A percentile compares a stretch with the other conserved stretches of the same genome.
phyloP scores from a whole-genome alignment of 495 filamentous ascomycete genomes.

The Aspergillus kassunensis region DNA sequence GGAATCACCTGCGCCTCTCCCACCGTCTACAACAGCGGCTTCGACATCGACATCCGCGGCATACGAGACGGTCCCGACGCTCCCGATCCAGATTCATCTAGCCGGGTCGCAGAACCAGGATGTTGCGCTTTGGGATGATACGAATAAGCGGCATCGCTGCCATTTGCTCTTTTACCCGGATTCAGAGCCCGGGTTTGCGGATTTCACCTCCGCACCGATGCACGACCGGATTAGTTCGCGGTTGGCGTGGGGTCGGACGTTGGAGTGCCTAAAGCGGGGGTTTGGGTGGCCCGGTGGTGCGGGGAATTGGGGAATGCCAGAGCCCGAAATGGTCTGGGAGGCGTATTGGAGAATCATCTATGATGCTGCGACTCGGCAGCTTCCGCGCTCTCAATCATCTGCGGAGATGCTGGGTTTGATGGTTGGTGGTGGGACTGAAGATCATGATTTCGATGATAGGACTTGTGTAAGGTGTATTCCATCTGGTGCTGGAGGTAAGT shows the following conservation, averaged over 20 bases:
- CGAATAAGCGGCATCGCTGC: slow-evolving; percentile 43
- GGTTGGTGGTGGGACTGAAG: slow-evolving; percentile 9
- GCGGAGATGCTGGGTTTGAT: slow-evolving; percentile 1
- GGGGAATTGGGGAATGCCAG: slow-evolving; percentile 40
- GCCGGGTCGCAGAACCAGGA: slow-evolving; percentile 41
- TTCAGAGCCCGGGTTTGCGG: slow-evolving; percentile 34
- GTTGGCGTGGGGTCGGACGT: slow-evolving; percentile 52
- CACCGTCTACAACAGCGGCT: slow-evolving; percentile 25
- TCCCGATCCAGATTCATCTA: slow-evolving; percentile 51
- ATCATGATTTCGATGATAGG: slow-evolving; percentile 8
- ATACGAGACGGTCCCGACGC: slow-evolving; percentile 38
- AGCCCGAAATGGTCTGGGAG: slow-evolving; percentile 59
- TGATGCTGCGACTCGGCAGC: slow-evolving; percentile 3
- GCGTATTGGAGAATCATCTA: slow-evolving; percentile 38
- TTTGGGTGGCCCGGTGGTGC: slow-evolving; percentile 44
- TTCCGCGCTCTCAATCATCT: not conserved
- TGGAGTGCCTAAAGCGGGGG: slow-evolving; percentile 48
- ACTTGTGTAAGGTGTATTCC: slow-evolving; percentile 27
- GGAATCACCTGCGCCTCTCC: slow-evolving; percentile 6
- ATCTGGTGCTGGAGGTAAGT: slow-evolving; percentile 43
- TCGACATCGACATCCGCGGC: slow-evolving; percentile 29
- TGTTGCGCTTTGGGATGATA: slow-evolving; percentile 22
- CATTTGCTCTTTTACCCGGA: slow-evolving; percentile 46
- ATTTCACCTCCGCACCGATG: not conserved
- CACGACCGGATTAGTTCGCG: slow-evolving; percentile 42